phyloP scores from a whole-genome alignment of 2,329 filamentous ascomycete genomes.

The Colletotrichum graminicola region DNA sequence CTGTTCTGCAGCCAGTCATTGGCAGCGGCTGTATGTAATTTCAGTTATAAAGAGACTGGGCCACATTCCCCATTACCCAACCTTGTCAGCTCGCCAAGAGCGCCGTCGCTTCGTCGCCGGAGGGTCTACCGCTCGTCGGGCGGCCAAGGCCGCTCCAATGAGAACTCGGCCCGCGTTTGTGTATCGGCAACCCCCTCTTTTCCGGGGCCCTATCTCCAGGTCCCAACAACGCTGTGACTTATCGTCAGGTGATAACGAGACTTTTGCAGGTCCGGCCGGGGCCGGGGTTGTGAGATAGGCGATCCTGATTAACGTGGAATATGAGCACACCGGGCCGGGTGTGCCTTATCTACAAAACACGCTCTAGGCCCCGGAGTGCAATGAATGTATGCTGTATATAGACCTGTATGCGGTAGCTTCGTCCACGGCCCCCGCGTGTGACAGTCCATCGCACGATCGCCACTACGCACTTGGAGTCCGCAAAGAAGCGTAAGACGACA shows the following conservation, averaged over 20 bases:
- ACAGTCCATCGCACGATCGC: background rate
- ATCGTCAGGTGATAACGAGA: conserved; percentile 5
- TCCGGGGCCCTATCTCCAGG: conserved; percentile 9
- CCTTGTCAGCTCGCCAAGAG: background rate
- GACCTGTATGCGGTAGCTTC: background rate
- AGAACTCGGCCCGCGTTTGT: conserved; percentile 17
- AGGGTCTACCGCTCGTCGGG: conserved; percentile 17
- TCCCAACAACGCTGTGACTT: conserved; percentile 9
- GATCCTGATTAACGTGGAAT: background rate
- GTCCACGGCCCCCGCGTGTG: background rate
- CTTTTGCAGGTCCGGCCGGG: conserved; percentile 3
- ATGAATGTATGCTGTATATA: conserved; percentile 5
- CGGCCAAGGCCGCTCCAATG: conserved; percentile 32
- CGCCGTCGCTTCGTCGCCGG: conserved; percentile 10
- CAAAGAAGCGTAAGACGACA: conserved; percentile 5
- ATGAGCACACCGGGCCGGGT: background rate
- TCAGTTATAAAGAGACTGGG: background rate
- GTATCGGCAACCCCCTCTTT: conserved; percentile 12
- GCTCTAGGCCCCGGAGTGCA: background rate
- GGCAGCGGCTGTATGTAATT: background rate
- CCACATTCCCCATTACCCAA: background rate
- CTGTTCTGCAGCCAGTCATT: background rate
- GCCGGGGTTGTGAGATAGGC: conserved; percentile 7
- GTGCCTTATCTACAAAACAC: conserved; percentile 10
- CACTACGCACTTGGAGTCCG: background rate